Percentiles rank a stretch among this genome's conserved stretches.
Evolutionary conservation across 2,329 filamentous ascomycete species (phyloP).

Genomic region (Colletotrichum melonis): DNA sequence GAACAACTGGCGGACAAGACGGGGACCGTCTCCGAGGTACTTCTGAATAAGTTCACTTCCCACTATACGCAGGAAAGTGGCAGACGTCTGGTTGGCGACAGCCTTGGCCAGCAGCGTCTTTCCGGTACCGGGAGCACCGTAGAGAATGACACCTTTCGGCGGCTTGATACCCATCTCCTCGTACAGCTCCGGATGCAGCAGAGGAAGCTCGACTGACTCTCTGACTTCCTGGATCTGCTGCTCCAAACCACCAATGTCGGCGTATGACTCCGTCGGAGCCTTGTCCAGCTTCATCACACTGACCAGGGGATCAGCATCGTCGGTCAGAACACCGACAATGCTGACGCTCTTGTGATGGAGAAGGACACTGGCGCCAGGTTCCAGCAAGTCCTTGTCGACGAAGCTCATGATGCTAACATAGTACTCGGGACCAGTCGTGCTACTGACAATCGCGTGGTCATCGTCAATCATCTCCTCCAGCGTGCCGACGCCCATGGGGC

Average conservation of each 20-base stretch:
- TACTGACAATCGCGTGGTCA: constrained; percentile 98
- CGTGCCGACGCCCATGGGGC: constrained; percentile 97
- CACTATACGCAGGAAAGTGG: constrained; percentile 97
- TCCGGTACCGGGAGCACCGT: constrained; percentile 94
- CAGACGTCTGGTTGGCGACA: constrained; percentile 97
- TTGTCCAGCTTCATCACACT: constrained; percentile 99
- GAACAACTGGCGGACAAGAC: constrained; percentile 95
- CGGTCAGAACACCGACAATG: constrained; percentile 95
- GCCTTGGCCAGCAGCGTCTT: constrained; percentile 99
- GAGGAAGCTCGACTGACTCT: constrained; percentile 94
- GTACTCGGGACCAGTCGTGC: constrained; percentile 96
- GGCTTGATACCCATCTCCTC: constrained; percentile 99
- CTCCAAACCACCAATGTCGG: constrained; percentile 97
- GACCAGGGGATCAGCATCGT: constrained; percentile 94
- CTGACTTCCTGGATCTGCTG: constrained; percentile 96
- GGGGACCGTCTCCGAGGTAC: constrained; percentile 95
- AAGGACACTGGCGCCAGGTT: constrained; percentile 94
- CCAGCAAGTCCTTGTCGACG: constrained; percentile 97
- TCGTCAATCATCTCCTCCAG: constrained; percentile 99
- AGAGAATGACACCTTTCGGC: constrained; percentile 98
- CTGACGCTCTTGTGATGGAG: constrained; percentile 98
- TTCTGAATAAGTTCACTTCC: constrained; percentile 99
- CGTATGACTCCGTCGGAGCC: constrained; percentile 97
- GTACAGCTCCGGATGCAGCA: constrained; percentile 96
- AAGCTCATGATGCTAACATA: constrained; percentile 99